Evolutionary conservation across 306 rosid genomes (phyloP).

Genomic region (Abrus pulchellus): DNA sequence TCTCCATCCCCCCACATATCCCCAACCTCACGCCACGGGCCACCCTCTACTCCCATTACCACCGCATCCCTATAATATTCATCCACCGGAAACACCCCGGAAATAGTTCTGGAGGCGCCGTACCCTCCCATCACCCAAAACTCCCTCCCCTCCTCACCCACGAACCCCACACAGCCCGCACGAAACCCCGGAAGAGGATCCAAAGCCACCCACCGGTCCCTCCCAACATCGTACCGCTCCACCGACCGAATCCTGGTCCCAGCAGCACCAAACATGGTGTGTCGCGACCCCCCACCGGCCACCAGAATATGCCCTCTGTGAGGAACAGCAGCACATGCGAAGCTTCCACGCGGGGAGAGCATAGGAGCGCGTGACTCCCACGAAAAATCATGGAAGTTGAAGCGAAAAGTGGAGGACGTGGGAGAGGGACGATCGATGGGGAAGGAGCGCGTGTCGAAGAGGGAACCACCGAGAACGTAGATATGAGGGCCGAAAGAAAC

Average conservation of each 20-base stretch:
- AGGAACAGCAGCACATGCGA: constrained; percentile 69
- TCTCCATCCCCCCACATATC: constrained; percentile 80
- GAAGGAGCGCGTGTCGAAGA: constrained; percentile 86
- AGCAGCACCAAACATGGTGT: constrained; percentile 71
- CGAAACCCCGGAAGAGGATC: constrained; percentile 76
- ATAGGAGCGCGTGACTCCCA: constrained; percentile 78
- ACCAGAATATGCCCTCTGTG: constrained; percentile 61
- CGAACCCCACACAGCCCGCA: constrained; percentile 89
- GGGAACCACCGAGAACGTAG: constrained; percentile 84
- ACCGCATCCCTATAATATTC: constrained; percentile 73
- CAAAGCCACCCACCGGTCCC: constrained; percentile 74
- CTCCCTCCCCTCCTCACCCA: constrained; percentile 63
- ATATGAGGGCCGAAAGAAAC: constrained; percentile 66
- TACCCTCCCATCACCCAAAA: constrained; percentile 97
- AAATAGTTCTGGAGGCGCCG: constrained; percentile 79
- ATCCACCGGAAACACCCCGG: constrained; percentile 85
- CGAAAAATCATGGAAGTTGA: constrained; percentile 52
- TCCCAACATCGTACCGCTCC: constrained; percentile 71
- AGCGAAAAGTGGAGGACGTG: constrained; percentile 63
- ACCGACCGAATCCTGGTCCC: constrained; percentile 76
- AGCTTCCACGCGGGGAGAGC: constrained; percentile 84
- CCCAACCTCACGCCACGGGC: constrained; percentile 76
- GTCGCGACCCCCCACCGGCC: constrained; percentile 91
- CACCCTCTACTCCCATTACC: constrained; percentile 70
- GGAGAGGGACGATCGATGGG: constrained; percentile 86